phyloP scores from a whole-genome alignment of 2,329 filamentous ascomycete genomes.

The Geosmithia morbida region DNA sequence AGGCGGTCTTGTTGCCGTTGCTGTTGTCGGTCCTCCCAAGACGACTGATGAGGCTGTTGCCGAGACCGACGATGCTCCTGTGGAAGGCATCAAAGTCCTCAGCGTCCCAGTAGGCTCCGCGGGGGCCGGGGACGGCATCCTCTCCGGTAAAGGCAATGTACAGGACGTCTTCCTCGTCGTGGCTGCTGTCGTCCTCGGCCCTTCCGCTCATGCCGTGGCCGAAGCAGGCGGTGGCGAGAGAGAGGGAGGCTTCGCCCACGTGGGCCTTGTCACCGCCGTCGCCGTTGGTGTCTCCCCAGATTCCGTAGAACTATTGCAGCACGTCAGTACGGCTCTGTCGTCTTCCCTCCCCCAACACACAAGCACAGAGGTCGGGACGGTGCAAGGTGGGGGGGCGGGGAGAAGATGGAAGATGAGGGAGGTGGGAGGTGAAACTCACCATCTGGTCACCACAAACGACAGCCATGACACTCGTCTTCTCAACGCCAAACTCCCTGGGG shows the following conservation, averaged over 20 bases:
- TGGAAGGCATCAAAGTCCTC: slow-evolving; percentile 29
- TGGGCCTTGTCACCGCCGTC: slow-evolving; percentile 28
- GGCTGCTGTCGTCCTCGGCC: slow-evolving; percentile 20
- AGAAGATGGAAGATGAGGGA: not conserved
- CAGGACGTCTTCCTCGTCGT: slow-evolving; percentile 39
- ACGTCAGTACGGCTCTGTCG: not conserved
- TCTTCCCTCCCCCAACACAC: too few relatives aligned
- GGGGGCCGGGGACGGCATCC: slow-evolving; percentile 36
- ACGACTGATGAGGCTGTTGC: slow-evolving; percentile 27
- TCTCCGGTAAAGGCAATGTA: slow-evolving; percentile 42
- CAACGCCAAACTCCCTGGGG: slow-evolving; percentile 23
- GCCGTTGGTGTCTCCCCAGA: slow-evolving; percentile 49
- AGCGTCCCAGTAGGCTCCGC: slow-evolving; percentile 36
- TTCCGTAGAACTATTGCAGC: slow-evolving; percentile 25
- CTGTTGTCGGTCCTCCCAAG: slow-evolving; percentile 10
- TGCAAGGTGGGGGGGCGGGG: too few relatives aligned
- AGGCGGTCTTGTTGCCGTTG: too few relatives aligned
- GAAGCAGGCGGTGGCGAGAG: slow-evolving; percentile 31
- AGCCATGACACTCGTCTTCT: slow-evolving; percentile 36
- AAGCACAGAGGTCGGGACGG: too few relatives aligned
- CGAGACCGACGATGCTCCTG: slow-evolving; percentile 27
- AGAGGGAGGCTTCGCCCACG: slow-evolving; percentile 42
- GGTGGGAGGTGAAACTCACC: slow-evolving; percentile 9
- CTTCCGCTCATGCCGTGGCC: slow-evolving; percentile 23
- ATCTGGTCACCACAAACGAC: slow-evolving; percentile 36